Evolutionary conservation across 257 asterid genomes (phyloP).

Genomic region (Linaria vulgaris): DNA sequence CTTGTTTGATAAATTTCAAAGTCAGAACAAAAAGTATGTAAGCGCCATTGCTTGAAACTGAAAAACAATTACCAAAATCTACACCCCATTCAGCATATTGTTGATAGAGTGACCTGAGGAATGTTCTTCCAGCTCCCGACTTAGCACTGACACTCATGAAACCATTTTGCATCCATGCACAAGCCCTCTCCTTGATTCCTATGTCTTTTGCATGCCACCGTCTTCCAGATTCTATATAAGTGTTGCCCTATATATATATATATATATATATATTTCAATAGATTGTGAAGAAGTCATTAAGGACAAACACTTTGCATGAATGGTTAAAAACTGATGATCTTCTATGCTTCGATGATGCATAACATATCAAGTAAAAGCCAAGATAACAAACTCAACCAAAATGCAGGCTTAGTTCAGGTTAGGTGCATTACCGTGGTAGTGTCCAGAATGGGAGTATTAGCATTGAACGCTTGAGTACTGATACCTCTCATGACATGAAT

Average conservation of each 20-base stretch:
- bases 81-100: constrained; percentile 96
- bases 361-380: too few relatives aligned
- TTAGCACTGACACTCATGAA: constrained; percentile 86
- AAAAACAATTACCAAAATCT: constrained; percentile 62
- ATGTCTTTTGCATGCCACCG: constrained; percentile 75
- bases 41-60: background rate
- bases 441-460: constrained; percentile 79
- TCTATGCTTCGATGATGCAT: background rate
- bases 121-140: constrained; percentile 89
- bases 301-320: background rate
- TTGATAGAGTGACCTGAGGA: constrained; percentile 82
- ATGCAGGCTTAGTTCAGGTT: background rate
- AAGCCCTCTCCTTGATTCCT: constrained; percentile 71
- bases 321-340: background rate
- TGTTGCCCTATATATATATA: constrained; percentile 70
- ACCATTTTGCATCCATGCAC: constrained; percentile 88
- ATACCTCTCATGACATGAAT: constrained; percentile 96
- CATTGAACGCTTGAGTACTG: constrained; percentile 78
- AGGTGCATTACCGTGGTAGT: constrained; percentile 52
- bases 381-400: background rate
- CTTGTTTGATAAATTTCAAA: constrained; percentile 1
- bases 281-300: background rate
- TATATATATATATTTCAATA: constrained; percentile 4
- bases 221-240: constrained; percentile 70
- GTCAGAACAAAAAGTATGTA: background rate